Percentiles rank a stretch among this genome's conserved stretches.
These are phyloP conservation scores for Penicillium rolfsii DNA, from an alignment of 2,329 filamentous ascomycete genomes.

Conservation along the genomic window DNA sequence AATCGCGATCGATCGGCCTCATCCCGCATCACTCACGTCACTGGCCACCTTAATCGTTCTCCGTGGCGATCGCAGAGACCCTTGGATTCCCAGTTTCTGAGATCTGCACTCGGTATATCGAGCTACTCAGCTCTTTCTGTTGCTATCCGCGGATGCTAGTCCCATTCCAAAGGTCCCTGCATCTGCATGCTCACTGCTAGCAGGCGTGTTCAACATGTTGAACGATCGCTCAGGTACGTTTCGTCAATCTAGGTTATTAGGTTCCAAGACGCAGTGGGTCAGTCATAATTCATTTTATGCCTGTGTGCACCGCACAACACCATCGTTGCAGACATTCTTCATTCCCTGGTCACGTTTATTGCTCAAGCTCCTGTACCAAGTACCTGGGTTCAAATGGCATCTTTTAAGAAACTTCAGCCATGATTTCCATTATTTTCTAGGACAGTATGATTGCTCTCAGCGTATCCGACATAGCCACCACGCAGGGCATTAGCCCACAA, in stretches of 20 bases:
- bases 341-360: not conserved
- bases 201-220: not conserved
- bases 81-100: not conserved
- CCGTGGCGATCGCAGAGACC: not conserved
- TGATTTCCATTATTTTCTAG: not conserved
- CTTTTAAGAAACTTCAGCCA: not conserved
- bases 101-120: not conserved
- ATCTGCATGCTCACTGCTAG: not conserved
- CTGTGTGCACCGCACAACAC: not conserved
- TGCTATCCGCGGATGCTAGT: no score
- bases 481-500: no score
- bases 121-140: not conserved
- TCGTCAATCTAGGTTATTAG: not conserved
- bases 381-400: not conserved
- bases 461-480: not conserved
- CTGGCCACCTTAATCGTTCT: not conserved
- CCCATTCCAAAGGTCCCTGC: not conserved
- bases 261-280: not conserved
- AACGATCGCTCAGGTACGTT: not conserved
- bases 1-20: slow-evolving; percentile 9
- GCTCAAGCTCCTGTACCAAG: not conserved
- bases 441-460: not conserved
- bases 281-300: not conserved
- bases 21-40: slow-evolving; percentile 3
- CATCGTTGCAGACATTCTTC: not conserved